Evolutionary conservation across 805 yeast genomes (phyloP).

Genomic region (Yamadazyma ubonensis): DNA sequence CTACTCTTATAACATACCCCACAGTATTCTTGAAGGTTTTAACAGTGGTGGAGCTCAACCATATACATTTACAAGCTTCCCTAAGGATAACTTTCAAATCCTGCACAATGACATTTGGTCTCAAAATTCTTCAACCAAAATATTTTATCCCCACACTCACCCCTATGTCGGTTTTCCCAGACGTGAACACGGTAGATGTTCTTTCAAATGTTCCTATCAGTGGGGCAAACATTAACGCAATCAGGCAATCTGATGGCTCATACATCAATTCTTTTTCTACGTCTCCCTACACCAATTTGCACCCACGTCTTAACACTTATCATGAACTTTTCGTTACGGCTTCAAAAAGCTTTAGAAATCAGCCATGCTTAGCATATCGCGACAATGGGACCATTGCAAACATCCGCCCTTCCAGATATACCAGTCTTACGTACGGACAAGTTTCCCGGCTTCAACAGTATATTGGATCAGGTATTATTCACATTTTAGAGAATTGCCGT

Average conservation of each 20-base stretch:
- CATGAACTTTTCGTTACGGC: slow-evolving; percentile 33
- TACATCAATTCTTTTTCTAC: slow-evolving; percentile 22
- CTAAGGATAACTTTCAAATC: too few species aligned
- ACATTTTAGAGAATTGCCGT: slow-evolving; percentile 29
- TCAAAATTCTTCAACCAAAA: background rate
- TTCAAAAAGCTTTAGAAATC: slow-evolving; percentile 21
- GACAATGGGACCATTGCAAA: background rate
- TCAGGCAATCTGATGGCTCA: slow-evolving; percentile 16
- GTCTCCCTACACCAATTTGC: slow-evolving; percentile 17
- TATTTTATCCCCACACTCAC: background rate
- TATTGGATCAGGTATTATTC: slow-evolving; percentile 53
- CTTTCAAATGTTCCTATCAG: slow-evolving; percentile 6
- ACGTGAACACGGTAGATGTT: slow-evolving; percentile 1
- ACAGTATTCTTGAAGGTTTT: too few species aligned
- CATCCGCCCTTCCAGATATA: background rate
- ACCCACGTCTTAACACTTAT: slow-evolving; percentile 38
- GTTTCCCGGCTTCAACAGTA: slow-evolving; percentile 42
- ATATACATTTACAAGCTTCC: too few species aligned
- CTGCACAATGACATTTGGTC: background rate
- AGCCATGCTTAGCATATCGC: slow-evolving; percentile 33
- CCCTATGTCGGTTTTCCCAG: slow-evolving; percentile 7
- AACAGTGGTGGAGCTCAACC: too few species aligned
- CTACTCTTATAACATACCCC: too few species aligned
- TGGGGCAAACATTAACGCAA: slow-evolving; percentile 10
- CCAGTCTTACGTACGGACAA: slow-evolving; percentile 37